Evolutionary conservation across 495 filamentous ascomycete species (phyloP), one percentile per base, ranked within the genome.

Genomic region (Evansstolkia leycettana): DNA sequence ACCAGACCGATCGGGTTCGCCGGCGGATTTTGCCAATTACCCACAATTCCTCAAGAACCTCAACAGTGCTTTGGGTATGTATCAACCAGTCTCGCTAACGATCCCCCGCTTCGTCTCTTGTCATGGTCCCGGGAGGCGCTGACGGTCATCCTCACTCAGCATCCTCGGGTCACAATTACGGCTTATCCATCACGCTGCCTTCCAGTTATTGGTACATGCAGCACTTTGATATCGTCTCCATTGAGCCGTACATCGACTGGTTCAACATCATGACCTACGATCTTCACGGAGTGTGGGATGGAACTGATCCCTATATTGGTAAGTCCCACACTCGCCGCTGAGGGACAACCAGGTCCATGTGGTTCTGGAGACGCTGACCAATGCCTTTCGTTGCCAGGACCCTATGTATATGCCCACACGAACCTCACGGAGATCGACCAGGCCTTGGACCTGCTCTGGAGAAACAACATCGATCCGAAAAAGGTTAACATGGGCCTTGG

Each of bases 261-360:
- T 48, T 69, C 32, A 78, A 78, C 37, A 0, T 76, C 19, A 80
- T 80, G 73, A 50, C 46, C 1, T 76, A 76, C 38, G 67, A 73
- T 41, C 30, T 72, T 0, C 59, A 58, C 30, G 50, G 52, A 1
- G 37, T 45, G 0, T 58, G 53, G 57, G 54, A 62, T 32, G 13
- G 7, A 1, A 25, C n/a, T n/a, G n/a, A n/a, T n/a, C n/a, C n/a
- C n/a, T n/a, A n/a, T n/a, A n/a, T n/a, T n/a, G n/a, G n/a, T n/a
- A n/a, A n/a, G n/a, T n/a, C n/a, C n/a, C n/a, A n/a, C n/a, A n/a
- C n/a, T n/a, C n/a, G n/a, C n/a, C n/a, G n/a, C n/a, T n/a, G 24
- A 26, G 6, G 24, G 24, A 26, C 6, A 6, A 26, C 11, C 24
- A 7, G 6, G 24, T 26, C 11, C 7, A 26, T 11, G 6, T 26